phyloP scores from a whole-genome alignment of 2,329 filamentous ascomycete species.

The Raffaelea deltoideospora region DNA sequence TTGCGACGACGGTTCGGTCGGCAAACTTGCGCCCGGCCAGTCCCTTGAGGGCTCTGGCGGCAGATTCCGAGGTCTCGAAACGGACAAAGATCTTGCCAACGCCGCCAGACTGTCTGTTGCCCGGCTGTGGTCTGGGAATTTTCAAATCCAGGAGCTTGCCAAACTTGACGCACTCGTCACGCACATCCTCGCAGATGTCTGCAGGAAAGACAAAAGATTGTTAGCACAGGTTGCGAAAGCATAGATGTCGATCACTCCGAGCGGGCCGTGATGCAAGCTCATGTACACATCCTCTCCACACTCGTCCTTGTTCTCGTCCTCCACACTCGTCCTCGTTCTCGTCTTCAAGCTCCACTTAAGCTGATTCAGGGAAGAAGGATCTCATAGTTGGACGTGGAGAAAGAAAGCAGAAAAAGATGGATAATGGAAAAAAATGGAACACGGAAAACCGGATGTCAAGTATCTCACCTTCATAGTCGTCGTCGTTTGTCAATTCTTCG shows the following conservation, averaged over 20 bases:
- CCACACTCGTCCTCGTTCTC: too few relatives aligned
- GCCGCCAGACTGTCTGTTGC: constrained; percentile 68
- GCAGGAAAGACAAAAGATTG: constrained; percentile 5
- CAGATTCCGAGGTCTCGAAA: constrained; percentile 63
- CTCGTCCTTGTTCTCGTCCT: too few relatives aligned
- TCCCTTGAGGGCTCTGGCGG: constrained; percentile 73
- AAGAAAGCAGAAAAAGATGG: too few relatives aligned
- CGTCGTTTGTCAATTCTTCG: constrained; percentile 83
- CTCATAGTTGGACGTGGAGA: too few relatives aligned
- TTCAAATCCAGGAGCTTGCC: constrained; percentile 79
- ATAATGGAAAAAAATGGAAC: too few relatives aligned
- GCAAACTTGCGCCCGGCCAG: constrained; percentile 92
- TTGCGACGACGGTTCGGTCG: constrained; percentile 88
- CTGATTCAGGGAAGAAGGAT: too few relatives aligned
- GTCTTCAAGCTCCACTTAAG: too few relatives aligned
- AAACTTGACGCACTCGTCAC: constrained; percentile 86
- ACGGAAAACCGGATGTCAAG: too few relatives aligned
- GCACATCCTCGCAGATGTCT: constrained; percentile 96
- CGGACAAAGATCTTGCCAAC: constrained; percentile 98
- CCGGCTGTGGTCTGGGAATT: constrained; percentile 73
- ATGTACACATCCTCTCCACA: too few relatives aligned
- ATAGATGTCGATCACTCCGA: too few relatives aligned
- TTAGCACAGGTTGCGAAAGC: too few relatives aligned
- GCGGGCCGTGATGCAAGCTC: too few relatives aligned
- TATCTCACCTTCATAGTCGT: constrained; percentile 82